A percentile compares a stretch with the other conserved stretches of the same genome.
Conservation (phyloP, 331 rosid genomes). For the Prunus yedoensis region DNA sequence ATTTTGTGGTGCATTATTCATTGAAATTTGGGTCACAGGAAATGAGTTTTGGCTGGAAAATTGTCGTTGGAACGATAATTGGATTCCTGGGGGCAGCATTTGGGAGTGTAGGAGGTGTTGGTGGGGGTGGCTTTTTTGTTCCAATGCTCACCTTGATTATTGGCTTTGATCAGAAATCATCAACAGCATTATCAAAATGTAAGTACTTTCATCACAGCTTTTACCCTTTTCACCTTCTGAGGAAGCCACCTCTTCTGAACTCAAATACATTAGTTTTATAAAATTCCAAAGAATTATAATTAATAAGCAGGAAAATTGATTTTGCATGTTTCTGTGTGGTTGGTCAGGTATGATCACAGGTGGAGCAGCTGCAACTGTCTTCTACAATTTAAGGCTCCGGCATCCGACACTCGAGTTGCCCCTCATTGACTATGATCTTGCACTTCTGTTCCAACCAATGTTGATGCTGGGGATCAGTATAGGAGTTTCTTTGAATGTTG, state of each 20-base stretch:
- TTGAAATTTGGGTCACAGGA: slow-evolving; percentile 14
- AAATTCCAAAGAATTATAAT: too few relatives aligned
- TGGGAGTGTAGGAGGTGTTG: slow-evolving; percentile 37
- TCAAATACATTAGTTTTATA: too few relatives aligned
- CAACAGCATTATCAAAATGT: slow-evolving; percentile 27
- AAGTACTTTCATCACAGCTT: neutral
- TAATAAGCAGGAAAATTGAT: too few relatives aligned
- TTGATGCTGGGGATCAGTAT: slow-evolving; percentile 30
- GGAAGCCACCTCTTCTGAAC: neutral
- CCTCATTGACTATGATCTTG: slow-evolving; percentile 24
- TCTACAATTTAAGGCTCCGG: slow-evolving; percentile 24
- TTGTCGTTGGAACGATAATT: slow-evolving; percentile 12
- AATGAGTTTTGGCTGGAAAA: slow-evolving; percentile 30
- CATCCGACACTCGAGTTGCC: slow-evolving; percentile 33
- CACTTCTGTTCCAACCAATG: slow-evolving; percentile 30
- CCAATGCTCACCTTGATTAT: slow-evolving; percentile 30
- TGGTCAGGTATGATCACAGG: slow-evolving; percentile 26
- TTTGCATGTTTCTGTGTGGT: neutral
- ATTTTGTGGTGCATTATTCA: neutral
- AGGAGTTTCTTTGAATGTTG: slow-evolving; percentile 30
- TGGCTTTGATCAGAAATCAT: slow-evolving; percentile 32
- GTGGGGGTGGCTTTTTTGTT: slow-evolving; percentile 41
- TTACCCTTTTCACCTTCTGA: neutral
- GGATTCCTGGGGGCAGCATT: slow-evolving; percentile 38
- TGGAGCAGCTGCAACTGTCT: slow-evolving; percentile 25